Evolutionary conservation across 2,329 filamentous ascomycete species (phyloP), one percentile per base, ranked within the genome.

Genomic region (Monosporascus sp.): DNA sequence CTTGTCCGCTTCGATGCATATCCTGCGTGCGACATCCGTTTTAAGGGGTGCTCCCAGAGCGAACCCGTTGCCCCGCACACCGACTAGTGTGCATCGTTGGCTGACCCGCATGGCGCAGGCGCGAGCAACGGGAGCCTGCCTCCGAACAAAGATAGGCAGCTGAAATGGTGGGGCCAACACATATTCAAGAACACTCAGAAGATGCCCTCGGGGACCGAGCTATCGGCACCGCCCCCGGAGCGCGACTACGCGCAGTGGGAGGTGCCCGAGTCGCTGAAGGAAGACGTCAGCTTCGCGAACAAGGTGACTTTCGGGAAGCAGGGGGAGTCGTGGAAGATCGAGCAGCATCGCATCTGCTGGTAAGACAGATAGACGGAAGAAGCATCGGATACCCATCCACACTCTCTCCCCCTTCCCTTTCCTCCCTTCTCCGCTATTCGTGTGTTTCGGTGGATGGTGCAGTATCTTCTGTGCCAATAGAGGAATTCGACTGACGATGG

Each of bases 271-370:
- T 67, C 69, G 20, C 72, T 87, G 9, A 81, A 83, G 64, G 70
- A 80, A 43, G 83, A 87, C 55, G 81, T 87, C 39, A 65, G 74
- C n/a, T 70, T 80, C 45, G 77, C 81, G 2, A 80, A 78, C 52
- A 69, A 77, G 46, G 73, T 80, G 1, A 85, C 84, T 57, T 87
- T 85, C 58, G 84, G 83, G 8, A 74, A 76, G 48, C 77, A 78
- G 20, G 77, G 78, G 35, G 74, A 73, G 14, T 64, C 69, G 44
- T 86, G 80, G 82, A 77, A 80, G 57, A 77, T 84, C 67, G 77
- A 78, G 52, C 81, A 85, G 62, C 78, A 85, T 62, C 77, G 85
- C 6, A 81, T 87, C 54, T 87, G 84, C 76, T 88, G 85, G 84
- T 86, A 67, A 67, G 78, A 70, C n/a, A 44, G 31, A 25, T 20